phyloP scores from a whole-genome alignment of 1,284 basidiomycete genomes.

The Austroboletus novae-zelandiae region DNA sequence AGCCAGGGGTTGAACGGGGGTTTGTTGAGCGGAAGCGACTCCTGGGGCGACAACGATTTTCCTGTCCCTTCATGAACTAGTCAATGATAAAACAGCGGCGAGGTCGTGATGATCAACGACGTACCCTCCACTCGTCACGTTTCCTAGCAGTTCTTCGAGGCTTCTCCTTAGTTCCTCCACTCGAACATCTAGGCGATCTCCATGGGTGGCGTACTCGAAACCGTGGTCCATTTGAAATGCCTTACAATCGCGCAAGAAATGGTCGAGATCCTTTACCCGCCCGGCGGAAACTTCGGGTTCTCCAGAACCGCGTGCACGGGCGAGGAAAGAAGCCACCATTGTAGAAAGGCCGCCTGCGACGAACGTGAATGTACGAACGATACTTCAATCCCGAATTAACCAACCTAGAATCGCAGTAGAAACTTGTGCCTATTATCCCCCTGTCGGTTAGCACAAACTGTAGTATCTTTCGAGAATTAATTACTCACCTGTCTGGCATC shows the following conservation, averaged over 20 bases:
- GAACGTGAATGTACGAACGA: too few species aligned
- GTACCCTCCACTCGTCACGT: conserved; percentile 22
- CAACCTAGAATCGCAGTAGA: neutral
- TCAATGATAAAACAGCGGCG: too few species aligned
- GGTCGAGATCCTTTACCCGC: conserved; percentile 56
- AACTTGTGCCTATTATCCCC: neutral
- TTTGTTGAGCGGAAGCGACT: too few species aligned
- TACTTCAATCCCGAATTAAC: too few species aligned
- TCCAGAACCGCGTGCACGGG: conserved; percentile 60
- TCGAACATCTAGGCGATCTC: conserved; percentile 8
- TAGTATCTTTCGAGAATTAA: neutral
- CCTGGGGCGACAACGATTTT: too few species aligned
- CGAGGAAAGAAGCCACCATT: conserved; percentile 62
- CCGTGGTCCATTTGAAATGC: conserved; percentile 60
- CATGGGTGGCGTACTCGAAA: conserved; percentile 28
- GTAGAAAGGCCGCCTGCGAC: too few species aligned
- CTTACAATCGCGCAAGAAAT: conserved; percentile 58
- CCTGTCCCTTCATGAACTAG: too few species aligned
- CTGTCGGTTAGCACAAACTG: neutral
- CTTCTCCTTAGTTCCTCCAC: conserved; percentile 28
- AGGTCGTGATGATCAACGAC: neutral
- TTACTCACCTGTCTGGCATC: neutral
- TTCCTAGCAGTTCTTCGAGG: conserved; percentile 42
- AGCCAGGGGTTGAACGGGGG: too few species aligned
- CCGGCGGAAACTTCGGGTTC: conserved; percentile 62